Evolutionary conservation across 768 basidiomycete genomes (phyloP).

Genomic region (Rhizopogon vinicolor): DNA sequence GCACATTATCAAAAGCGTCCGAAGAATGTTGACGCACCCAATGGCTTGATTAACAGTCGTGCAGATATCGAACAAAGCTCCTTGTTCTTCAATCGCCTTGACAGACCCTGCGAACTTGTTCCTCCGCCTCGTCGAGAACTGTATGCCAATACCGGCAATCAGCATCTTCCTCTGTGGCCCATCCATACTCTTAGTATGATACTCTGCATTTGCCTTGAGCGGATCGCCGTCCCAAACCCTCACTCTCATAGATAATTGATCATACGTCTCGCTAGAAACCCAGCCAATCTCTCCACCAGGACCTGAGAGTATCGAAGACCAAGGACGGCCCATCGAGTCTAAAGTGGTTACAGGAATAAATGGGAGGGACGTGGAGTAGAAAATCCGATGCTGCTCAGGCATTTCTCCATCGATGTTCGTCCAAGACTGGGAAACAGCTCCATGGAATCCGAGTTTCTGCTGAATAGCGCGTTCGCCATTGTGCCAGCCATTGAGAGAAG

Average conservation of each 20-base stretch:
- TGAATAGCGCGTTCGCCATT: conserved; percentile 49
- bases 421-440: conserved; percentile 33
- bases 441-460: conserved; percentile 38
- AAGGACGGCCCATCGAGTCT: conserved; percentile 47
- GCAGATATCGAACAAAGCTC: conserved; percentile 30
- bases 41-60: conserved; percentile 48
- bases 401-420: conserved; percentile 41
- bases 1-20: not conserved
- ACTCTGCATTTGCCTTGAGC: conserved; percentile 15
- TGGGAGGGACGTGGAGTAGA: conserved; percentile 43
- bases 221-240: conserved; percentile 56
- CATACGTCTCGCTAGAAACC: conserved; percentile 29
- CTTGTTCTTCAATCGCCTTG: conserved; percentile 25
- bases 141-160: conserved; percentile 58
- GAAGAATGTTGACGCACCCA: conserved; percentile 37
- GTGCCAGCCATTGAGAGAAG: conserved; percentile 32
- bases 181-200: conserved; percentile 4
- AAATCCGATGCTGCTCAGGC: conserved; percentile 43
- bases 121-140: conserved; percentile 52
- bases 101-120: conserved; percentile 61
- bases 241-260: conserved; percentile 33
- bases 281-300: conserved; percentile 43
- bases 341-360: conserved; percentile 57
- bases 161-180: conserved; percentile 24
- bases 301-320: conserved; percentile 52